Base-by-base conservation (phyloP, 2,329 filamentous ascomycete genomes). In the Aspergillus terreus region DNA sequence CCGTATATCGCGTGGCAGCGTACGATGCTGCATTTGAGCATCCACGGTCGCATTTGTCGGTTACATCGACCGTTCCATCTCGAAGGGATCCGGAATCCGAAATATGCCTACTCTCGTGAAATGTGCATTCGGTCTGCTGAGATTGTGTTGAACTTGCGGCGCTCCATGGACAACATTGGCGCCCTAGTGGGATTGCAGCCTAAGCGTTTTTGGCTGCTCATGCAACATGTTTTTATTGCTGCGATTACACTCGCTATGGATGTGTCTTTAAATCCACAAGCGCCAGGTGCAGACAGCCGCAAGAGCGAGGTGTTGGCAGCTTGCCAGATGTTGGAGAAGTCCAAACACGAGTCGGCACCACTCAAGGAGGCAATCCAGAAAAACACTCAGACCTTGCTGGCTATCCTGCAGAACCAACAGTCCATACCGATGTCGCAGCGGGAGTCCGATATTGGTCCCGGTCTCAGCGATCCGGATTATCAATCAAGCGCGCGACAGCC, bases 21-120 rank as follows among this genome's bases (percentile, higher is more conserved):
- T 17, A 50, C 57, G 11, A 46, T 27, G 25, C 15, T 58, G 4
- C 57, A 64, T 47, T 60, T 64, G 36, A 53, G 56, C 25, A 42
- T 60, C 1, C 53, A 60, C 17, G 57, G 53, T 0, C 58, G 61
- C 9, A 51, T 64, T 10, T 64, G 58, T 43, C 52, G 54, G 5
- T 52, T 64, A n/a, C 62, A 63, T 32, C 51, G 60, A 19, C 60
- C 47, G 1, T 64, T 55, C 41, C 60, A 63, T 25, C 50, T 60
- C 0, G 56, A 59, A 38, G 54, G 55, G 2, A 43, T 56, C 4
- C 55, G 50, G 1, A 55, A 63, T 14, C 38, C 51, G 11, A 11
- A 38, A 6, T 48, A 52, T 15, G 27, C 30, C 1, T 51, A 50
- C 38, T 52, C 46, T 0, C 36, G 49, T 1, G 12, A 35, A 25